These are phyloP conservation scores for Triadica sebifera DNA, from an alignment of 345 rosid species.

Conservation along the genomic window DNA sequence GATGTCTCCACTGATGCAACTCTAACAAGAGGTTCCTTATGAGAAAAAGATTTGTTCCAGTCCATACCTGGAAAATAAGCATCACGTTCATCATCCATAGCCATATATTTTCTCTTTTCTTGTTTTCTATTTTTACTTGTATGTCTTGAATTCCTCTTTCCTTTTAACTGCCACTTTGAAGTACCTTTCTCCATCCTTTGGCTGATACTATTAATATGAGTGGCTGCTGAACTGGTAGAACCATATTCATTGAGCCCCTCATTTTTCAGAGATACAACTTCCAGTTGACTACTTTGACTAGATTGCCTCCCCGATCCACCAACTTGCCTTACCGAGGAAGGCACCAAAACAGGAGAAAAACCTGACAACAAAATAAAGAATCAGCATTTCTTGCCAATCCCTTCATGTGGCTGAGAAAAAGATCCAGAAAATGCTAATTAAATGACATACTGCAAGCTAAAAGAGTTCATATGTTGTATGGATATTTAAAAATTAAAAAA, in stretches of 20 bases:
- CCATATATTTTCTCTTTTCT: conserved; percentile 44
- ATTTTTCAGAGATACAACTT: conserved; percentile 38
- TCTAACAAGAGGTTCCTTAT: conserved; percentile 5
- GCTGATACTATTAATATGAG: conserved; percentile 35
- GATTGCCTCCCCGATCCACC: conserved; percentile 46
- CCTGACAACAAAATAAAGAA: conserved; percentile 35
- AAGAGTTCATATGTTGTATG: not conserved
- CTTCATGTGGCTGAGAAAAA: not conserved
- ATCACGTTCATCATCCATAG: conserved; percentile 44
- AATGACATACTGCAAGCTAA: not conserved
- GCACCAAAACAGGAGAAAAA: conserved; percentile 35
- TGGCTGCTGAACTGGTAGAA: conserved; percentile 33
- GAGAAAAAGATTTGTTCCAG: conserved; percentile 39
- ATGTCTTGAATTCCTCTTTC: conserved; percentile 91
- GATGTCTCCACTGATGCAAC: conserved; percentile 39
- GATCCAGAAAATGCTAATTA: not conserved
- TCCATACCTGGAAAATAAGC: conserved; percentile 31
- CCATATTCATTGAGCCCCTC: conserved; percentile 49
- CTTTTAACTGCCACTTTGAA: conserved; percentile 90
- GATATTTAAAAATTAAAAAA: not conserved
- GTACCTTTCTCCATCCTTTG: conserved; percentile 59
- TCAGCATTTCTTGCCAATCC: not conserved
- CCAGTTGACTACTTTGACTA: conserved; percentile 46
- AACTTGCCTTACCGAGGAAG: conserved; percentile 39
- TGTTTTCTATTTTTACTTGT: conserved; percentile 63